These are phyloP conservation scores for Pseudozyma tsukubaensis DNA, from an alignment of 1,284 basidiomycete species.

Conservation along the genomic window DNA sequence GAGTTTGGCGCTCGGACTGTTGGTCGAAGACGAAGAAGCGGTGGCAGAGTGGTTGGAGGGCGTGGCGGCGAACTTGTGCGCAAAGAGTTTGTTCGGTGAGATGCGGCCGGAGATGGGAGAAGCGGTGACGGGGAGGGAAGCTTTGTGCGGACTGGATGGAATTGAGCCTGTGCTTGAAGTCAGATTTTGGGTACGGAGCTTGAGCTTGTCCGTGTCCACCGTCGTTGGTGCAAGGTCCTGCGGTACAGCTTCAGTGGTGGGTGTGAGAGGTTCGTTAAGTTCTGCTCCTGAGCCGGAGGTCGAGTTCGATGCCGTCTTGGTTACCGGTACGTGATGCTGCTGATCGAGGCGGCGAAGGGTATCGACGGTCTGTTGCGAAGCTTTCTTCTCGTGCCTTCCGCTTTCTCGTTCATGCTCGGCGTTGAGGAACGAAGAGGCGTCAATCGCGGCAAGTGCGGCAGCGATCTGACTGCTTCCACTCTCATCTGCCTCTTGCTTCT, in stretches of 20 bases:
- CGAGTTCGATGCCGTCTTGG: conserved; percentile 24
- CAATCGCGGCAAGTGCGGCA: conserved; percentile 26
- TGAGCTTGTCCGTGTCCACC: background rate
- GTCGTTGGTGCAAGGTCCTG: background rate
- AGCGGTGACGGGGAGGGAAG: background rate
- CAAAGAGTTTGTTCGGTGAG: conserved; percentile 44
- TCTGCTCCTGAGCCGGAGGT: conserved; percentile 15
- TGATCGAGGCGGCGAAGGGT: background rate
- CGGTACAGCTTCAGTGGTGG: conserved; percentile 12
- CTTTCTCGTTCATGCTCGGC: background rate
- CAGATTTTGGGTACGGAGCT: background rate
- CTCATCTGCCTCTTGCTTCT: conserved; percentile 29
- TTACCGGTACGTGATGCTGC: conserved; percentile 15
- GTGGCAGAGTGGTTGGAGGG: conserved; percentile 4
- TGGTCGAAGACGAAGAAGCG: background rate
- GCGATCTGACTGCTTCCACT: conserved; percentile 26
- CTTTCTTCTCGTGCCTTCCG: conserved; percentile 1
- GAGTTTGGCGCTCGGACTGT: conserved; percentile 18
- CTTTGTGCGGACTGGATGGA: conserved; percentile 11
- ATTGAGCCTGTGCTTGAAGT: conserved; percentile 4
- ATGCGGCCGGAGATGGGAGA: conserved; percentile 23
- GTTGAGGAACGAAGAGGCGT: conserved; percentile 14
- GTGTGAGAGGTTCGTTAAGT: conserved; percentile 23
- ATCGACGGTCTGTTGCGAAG: conserved; percentile 4
- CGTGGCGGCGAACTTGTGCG: conserved; percentile 30